A percentile compares a stretch with the other conserved stretches of the same genome.
Evolutionary conservation across 345 rosid species (phyloP).

Genomic region (Euphorbia lathyris): DNA sequence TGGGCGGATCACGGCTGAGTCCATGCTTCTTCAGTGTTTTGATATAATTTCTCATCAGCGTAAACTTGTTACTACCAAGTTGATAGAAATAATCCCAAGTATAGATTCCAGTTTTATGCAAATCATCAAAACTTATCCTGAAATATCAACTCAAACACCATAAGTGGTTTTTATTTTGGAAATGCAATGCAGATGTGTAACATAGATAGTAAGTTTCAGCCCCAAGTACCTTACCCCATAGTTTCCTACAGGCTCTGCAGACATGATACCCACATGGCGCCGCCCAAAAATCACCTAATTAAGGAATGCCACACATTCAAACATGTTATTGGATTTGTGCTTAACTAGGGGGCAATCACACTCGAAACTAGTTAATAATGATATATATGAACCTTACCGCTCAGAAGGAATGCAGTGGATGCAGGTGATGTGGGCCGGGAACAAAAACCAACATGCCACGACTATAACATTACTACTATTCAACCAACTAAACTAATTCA

Average conservation of each 20-base stretch:
- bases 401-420: neutral
- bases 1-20: conserved; percentile 79
- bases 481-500: neutral
- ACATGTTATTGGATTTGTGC: neutral
- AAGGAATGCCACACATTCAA: conserved; percentile 11
- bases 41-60: conserved; percentile 73
- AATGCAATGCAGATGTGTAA: neutral
- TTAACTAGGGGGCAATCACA: neutral
- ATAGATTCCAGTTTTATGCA: conserved; percentile 93
- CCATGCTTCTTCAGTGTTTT: conserved; percentile 70
- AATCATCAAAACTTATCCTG: conserved; percentile 86
- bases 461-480: too few species aligned
- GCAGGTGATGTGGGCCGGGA: too few species aligned
- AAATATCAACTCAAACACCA: conserved; percentile 14
- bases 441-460: neutral
- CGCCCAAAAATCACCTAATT: conserved; percentile 83
- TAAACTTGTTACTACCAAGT: conserved; percentile 81
- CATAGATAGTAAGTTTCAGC: neutral
- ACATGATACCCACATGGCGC: conserved; percentile 91
- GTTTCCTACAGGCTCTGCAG: conserved; percentile 90
- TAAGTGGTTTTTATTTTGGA: too few species aligned
- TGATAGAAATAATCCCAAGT: conserved; percentile 84
- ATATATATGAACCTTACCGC: neutral
- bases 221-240: conserved; percentile 82
- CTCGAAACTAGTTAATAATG: neutral